Percentiles rank a stretch among this genome's conserved stretches.
Evolutionary conservation across 139 green algal species (phyloP).

Genomic region (Volvox reticuliferus): DNA sequence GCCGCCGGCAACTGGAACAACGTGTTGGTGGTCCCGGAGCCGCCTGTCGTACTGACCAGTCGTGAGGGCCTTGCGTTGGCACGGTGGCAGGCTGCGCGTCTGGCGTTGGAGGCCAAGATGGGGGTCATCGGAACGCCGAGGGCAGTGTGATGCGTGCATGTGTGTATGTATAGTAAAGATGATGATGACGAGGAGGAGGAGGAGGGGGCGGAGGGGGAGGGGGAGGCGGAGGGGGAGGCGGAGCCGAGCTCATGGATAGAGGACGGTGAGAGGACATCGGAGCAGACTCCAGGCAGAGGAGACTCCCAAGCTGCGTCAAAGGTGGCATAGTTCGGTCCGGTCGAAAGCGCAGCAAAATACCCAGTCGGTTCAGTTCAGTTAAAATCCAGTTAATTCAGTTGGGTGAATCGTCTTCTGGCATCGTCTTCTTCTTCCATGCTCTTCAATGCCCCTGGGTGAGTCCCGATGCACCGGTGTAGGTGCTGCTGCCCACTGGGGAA

Average conservation of each 20-base stretch:
- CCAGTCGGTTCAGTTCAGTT: too few species aligned
- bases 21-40: constrained; percentile 64
- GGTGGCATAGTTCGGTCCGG: too few species aligned
- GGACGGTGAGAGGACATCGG: too few species aligned
- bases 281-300: too few species aligned
- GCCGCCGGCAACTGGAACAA: constrained; percentile 84
- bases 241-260: background rate
- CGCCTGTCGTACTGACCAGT: constrained; percentile 47
- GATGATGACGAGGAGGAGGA: background rate
- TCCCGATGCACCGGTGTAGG: too few species aligned
- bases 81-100: constrained; percentile 51
- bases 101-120: constrained; percentile 64
- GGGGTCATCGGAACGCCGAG: constrained; percentile 5
- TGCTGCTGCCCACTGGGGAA: too few species aligned
- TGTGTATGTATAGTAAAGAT: background rate
- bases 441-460: too few species aligned
- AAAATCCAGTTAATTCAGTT: too few species aligned
- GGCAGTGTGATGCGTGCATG: background rate
- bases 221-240: background rate
- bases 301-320: too few species aligned
- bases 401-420: too few species aligned
- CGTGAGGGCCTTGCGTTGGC: constrained; percentile 61
- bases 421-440: too few species aligned
- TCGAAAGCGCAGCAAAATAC: too few species aligned
- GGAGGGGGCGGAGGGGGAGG: background rate